phyloP scores from a whole-genome alignment of 2,329 filamentous ascomycete genomes.

The Aureobasidium uvarum region DNA sequence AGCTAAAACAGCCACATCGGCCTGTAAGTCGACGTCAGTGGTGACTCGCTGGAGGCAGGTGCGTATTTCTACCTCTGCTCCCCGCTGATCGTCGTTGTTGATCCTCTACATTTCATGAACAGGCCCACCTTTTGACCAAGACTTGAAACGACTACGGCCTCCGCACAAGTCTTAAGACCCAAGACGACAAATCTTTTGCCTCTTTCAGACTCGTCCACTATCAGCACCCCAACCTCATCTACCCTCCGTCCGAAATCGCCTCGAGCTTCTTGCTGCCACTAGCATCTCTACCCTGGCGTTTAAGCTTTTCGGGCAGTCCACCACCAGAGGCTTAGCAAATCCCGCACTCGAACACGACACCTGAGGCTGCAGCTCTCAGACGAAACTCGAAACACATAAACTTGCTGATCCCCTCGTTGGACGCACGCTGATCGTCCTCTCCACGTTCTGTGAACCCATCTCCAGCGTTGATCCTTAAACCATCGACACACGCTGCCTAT shows the following conservation, averaged over 20 bases:
- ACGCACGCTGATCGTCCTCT: constrained; percentile 47
- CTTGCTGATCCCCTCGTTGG: constrained; percentile 52
- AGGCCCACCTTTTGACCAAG: constrained; percentile 24
- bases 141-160: constrained; percentile 25
- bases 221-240: constrained; percentile 20
- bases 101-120: constrained; percentile 22
- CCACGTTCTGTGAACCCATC: constrained; percentile 45
- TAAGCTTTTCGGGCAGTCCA: constrained; percentile 21
- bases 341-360: constrained; percentile 17
- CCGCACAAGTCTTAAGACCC: constrained; percentile 17
- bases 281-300: constrained; percentile 3
- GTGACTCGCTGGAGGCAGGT: constrained; percentile 10
- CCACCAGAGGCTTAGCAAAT: constrained; percentile 20
- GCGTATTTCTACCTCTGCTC: constrained; percentile 27
- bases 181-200: constrained; percentile 16
- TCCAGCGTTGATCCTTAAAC: constrained; percentile 33
- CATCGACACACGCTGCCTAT: constrained; percentile 13
- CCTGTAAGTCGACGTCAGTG: constrained; percentile 25
- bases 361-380: neutral
- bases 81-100: constrained; percentile 26
- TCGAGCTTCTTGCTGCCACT: constrained; percentile 19
- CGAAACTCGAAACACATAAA: constrained; percentile 37
- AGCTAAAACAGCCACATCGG: constrained; percentile 24
- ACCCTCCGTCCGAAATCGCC: constrained; percentile 24
- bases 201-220: constrained; percentile 19